These are phyloP conservation scores for Zopfia rhizophila DNA, from an alignment of 2,329 filamentous ascomycete genomes.

Conservation along the genomic window DNA sequence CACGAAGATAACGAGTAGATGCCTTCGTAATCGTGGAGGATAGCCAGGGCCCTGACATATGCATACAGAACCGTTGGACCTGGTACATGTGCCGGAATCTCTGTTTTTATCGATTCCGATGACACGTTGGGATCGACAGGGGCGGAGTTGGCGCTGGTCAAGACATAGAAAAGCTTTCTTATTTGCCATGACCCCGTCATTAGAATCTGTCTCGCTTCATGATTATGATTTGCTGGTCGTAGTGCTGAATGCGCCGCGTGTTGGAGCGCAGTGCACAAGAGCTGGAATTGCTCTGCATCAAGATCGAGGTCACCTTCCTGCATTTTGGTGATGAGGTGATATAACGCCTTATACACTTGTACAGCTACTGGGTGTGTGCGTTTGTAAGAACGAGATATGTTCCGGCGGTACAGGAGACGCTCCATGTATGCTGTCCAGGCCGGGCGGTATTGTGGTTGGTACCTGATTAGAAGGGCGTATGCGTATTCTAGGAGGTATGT, in stretches of 20 bases:
- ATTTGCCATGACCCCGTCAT: constrained; percentile 30
- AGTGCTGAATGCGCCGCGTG: constrained; percentile 39
- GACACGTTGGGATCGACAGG: constrained; percentile 24
- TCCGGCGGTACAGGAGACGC: constrained; percentile 26
- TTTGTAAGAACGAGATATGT: constrained; percentile 1
- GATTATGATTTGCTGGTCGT: constrained; percentile 13
- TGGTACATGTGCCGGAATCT: constrained; percentile 56
- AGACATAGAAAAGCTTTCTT: constrained; percentile 36
- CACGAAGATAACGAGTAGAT: constrained; percentile 69
- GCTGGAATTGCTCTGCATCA: constrained; percentile 42
- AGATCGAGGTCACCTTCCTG: constrained; percentile 42
- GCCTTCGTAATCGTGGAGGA: constrained; percentile 67
- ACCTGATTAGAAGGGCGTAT: constrained; percentile 35
- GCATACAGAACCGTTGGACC: constrained; percentile 62
- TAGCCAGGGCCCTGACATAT: constrained; percentile 72
- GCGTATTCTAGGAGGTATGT: constrained; percentile 45
- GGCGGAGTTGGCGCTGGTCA: constrained; percentile 34
- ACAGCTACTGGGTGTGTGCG: constrained; percentile 11
- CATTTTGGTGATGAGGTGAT: constrained; percentile 38
- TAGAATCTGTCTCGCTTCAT: constrained; percentile 27
- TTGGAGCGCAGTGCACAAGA: constrained; percentile 45
- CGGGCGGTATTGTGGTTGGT: constrained; percentile 36
- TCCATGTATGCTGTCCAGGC: constrained; percentile 44
- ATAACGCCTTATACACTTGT: constrained; percentile 33
- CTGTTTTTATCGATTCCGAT: constrained; percentile 29